Evolutionary conservation across 2,329 filamentous ascomycete species (phyloP), one percentile per base, ranked within the genome.

Genomic region (Reticulascus tulasneorum): DNA sequence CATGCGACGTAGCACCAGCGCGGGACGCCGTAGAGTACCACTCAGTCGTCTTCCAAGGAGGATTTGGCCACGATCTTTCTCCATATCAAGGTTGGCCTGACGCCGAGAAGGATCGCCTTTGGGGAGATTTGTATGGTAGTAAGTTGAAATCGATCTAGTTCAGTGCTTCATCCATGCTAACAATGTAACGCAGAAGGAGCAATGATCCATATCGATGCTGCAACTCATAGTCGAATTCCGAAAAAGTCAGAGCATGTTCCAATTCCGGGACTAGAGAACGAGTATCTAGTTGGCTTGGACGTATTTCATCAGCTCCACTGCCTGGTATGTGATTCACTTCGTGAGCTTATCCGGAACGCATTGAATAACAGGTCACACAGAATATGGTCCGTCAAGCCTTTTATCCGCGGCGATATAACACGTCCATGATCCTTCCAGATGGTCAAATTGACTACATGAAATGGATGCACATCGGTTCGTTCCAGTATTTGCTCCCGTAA

Each of bases 251-350:
- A 31, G 18, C 16, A 15, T 9, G 29, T 31, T 6, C 29, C 29
- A 3, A 21, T 31, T 7, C 11, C 12, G 3, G 29, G 29, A 6
- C 16, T 21, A 5, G 29, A 31, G 16, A 21, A 31, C 29, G 18
- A 21, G 9, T 31, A 31, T 19, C 15, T 31, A 3, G 29, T 18
- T 9, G 23, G 18, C 11, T 15, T 31, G 4, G 29, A 31, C 11
- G 16, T 31, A 12, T 31, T 31, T 12, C 29, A 31, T 20, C 29
- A 31, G 18, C 29, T 31, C 15, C 29, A 31, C 17, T 31, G 29
- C 16, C 29, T 31, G 15, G 29, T 31, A 21, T 10, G 17, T 7
- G n/a, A 10, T 9, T n/a, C 15, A 21, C 5, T 31, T 20, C 23
- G 4, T 7, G 7, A 10, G 15, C 5, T 3, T 21, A 10, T 6